Conservation (phyloP, 2,329 filamentous ascomycete species). For the Aureobasidium sp. region DNA sequence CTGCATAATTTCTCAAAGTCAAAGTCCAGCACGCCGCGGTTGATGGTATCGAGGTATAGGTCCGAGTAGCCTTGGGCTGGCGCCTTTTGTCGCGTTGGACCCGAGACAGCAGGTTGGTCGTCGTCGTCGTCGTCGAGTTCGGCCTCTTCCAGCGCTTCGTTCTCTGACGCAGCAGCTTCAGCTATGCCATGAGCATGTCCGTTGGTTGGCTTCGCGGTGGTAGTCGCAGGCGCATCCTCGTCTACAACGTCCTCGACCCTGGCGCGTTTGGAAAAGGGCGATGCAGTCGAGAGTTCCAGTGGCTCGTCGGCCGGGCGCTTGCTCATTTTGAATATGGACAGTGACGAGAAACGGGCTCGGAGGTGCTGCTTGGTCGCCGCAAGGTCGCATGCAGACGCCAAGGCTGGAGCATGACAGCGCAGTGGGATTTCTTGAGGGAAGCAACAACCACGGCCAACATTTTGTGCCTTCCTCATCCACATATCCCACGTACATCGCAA, state of each 20-base stretch:
- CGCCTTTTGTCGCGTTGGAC: slow-evolving; percentile 62
- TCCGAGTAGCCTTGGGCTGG: slow-evolving; percentile 87
- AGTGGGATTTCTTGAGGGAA: not conserved
- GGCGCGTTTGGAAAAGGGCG: slow-evolving; percentile 43
- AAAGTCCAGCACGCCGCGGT: slow-evolving; percentile 88
- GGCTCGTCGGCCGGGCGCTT: slow-evolving; percentile 42
- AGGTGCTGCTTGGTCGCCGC: slow-evolving; percentile 6
- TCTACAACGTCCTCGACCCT: slow-evolving; percentile 39
- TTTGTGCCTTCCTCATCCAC: not conserved
- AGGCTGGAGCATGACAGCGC: slow-evolving; percentile 4
- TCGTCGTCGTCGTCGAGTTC: slow-evolving; percentile 29
- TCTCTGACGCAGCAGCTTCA: slow-evolving; percentile 31
- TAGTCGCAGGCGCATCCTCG: slow-evolving; percentile 19
- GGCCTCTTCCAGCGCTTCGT: slow-evolving; percentile 32
- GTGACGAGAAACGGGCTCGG: not conserved
- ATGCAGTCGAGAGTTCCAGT: slow-evolving; percentile 37
- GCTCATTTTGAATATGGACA: slow-evolving; percentile 26
- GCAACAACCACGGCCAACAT: slow-evolving; percentile 1
- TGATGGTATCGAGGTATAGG: slow-evolving; percentile 94
- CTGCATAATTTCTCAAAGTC: slow-evolving; percentile 99
- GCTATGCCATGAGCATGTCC: slow-evolving; percentile 25
- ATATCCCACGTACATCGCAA: slow-evolving; percentile 9
- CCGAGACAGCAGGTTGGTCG: slow-evolving; percentile 30
- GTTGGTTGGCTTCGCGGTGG: slow-evolving; percentile 22
- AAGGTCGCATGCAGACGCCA: slow-evolving; percentile 5